Base-by-base conservation (phyloP, 805 yeast genomes). In the Monosporozyma yasuniensis region DNA sequence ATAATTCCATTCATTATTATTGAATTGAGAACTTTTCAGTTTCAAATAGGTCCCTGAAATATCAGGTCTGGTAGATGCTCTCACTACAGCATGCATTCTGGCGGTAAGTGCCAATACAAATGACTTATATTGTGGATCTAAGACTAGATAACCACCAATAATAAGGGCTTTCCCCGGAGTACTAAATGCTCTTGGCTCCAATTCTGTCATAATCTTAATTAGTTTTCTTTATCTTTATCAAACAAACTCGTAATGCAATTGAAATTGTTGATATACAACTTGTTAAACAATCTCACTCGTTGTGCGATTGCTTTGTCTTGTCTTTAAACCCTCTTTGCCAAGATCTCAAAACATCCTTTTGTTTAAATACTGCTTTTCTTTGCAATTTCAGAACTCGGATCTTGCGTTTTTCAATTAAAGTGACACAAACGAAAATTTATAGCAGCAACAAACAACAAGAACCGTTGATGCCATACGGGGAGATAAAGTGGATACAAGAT, bases 161-260 rank as follows among this genome's bases (percentile, higher is more conserved):
- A 93, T 59, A 25, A 93, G 72, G 1, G 97, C 98, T 65, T 93
- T 93, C 0, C 98, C 97, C 0, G 99, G 97, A 0, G 98, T 95
- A 61, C 96, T 85, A 63, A 80, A 91, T 8, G 83, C 87, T 49
- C 70, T 67, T 28, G 43, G 32, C 8, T 45, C 46, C 25, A 44
- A 19, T 44, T 44, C 39, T 32, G 35, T 12, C 35, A 32, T 32
- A n/a, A 32, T 8, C 8, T 25, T 25, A 5, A 8, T 25, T 25
- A 25, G 27, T 25, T 25, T 8, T 8, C 7, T 25, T 25, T 25
- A 25, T n/a, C n/a, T n/a, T n/a, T n/a, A n/a, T n/a, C n/a, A n/a
- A n/a, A n/a, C n/a, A n/a, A n/a, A n/a, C n/a, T n/a, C n/a, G n/a
- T n/a, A n/a, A n/a, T n/a, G n/a, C 16, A 32, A 32, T 32, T 32